Base-by-base conservation (phyloP, 805 yeast species). In the Barnettozyma salicaria region DNA sequence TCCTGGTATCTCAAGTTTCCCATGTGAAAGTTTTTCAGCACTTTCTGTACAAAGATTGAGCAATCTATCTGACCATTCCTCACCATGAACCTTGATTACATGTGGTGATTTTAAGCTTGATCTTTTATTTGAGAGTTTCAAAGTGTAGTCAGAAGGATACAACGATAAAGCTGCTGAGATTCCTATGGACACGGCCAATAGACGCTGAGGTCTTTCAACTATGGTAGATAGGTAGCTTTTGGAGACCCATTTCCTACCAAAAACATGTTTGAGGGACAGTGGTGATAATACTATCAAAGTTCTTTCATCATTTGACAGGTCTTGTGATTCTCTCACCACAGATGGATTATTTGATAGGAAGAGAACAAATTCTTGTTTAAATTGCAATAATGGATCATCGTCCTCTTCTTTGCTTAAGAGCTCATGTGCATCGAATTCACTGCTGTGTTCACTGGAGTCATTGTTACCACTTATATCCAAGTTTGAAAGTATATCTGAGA, bases 131-230 rank as follows among this genome's bases (percentile, higher is more conserved):
- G 76, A 66, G 38, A 76, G 68, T 29, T 61, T 56, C 11, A 80
- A 49, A 11, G 68, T 65, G 48, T 72, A 80, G 32, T 70, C 64
- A 28, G 74, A 74, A 0, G 89, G 88, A 43, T 66, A 73, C 74
- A 76, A 70, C 3, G 88, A 69, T 17, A 79, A 53, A 1, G 94
- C 90, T 3, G 88, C 79, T 0, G 87, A 73, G 18, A 85, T 71
- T 1, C 95, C 95, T 41, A 85, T 63, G n/a, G 86, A 76, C 7
- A 79, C 67, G 0, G 95, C 92, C 37, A 80, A 65, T 31, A 85
- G 60, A 21, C 95, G 64, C 56, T 85, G 89, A 1, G 95, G 95
- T 30, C 90, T 63, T 58, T 85, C 95, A 19, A 85, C 90, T 24
- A 85, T 79, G 0, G 88, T 74, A 13, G 80, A 63, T 29, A 72